Base-by-base conservation (phyloP, 257 asterid species). In the Jacaranda mimosifolia region DNA sequence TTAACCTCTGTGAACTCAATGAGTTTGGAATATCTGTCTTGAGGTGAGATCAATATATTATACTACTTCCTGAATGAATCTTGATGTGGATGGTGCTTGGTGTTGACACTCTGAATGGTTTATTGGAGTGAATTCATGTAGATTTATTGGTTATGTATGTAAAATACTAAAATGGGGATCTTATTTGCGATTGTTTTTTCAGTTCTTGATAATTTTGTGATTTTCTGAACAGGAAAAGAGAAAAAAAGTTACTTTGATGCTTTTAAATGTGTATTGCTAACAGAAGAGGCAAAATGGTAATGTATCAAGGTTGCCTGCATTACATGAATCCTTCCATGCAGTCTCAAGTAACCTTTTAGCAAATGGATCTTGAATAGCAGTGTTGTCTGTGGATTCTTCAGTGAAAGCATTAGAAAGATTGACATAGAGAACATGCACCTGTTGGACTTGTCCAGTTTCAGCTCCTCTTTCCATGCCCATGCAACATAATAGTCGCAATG, bases 161-260 rank as follows among this genome's bases (percentile, higher is more conserved):
- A 17, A 55, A 26, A 72, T 72, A n/a, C n/a, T n/a, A n/a, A n/a
- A n/a, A n/a, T n/a, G n/a, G 58, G 56, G 62, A 72, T 73, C 42
- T 36, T 45, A 72, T 53, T 48, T 21, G 52, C n/a, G 46, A 3
- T 17, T 58, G 65, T n/a, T 62, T 14, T 48, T 73, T 43, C 17
- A 14, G n/a, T 40, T 51, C 60, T 75, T 79, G 70, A 59, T 43
- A 17, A 35, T 6, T 38, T 48, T 39, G 46, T 36, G 76, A 51
- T 12, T 4, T 13, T 49, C 17, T 35, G 4, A 18, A 48, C 6
- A 62, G 35, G 12, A 19, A 11, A 9, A 12, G 52, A 14, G 7
- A 46, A 46, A 56, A 17, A 11, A 53, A 42, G 17, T 3, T 18
- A 35, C 18, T 12, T 18, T 36, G 38, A 70, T 45, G 63, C 49